Conservation (phyloP, 1,139 yeast genomes). For the Tardiomyces digboiensis region DNA sequence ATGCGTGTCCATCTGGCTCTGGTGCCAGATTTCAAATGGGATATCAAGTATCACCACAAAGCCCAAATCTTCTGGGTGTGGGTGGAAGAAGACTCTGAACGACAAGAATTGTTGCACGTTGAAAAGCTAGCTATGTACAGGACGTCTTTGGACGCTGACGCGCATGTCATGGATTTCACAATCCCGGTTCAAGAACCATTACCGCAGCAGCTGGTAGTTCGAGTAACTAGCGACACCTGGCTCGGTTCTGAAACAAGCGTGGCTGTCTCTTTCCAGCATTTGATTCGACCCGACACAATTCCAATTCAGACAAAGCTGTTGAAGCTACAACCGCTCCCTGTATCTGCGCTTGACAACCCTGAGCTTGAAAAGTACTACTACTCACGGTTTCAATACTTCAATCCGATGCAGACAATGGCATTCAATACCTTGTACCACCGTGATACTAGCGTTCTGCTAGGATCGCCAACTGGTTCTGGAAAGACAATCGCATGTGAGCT, state of each 20-base stretch:
- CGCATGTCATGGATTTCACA: constrained; percentile 83
- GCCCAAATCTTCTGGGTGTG: constrained; percentile 89
- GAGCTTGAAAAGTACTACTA: constrained; percentile 60
- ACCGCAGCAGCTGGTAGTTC: constrained; percentile 78
- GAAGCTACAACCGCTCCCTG: constrained; percentile 78
- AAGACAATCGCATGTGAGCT: constrained; percentile 95
- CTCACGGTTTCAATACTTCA: constrained; percentile 69
- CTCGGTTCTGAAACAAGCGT: constrained; percentile 74
- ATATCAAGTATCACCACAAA: constrained; percentile 66
- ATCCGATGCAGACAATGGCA: constrained; percentile 98
- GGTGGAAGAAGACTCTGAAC: constrained; percentile 74
- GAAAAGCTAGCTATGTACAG: constrained; percentile 64
- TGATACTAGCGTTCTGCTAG: constrained; percentile 76
- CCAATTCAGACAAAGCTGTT: constrained; percentile 75
- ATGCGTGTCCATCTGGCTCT: constrained; percentile 68
- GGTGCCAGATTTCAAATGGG: constrained; percentile 81
- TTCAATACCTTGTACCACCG: constrained; percentile 83
- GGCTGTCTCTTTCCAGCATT: constrained; percentile 81
- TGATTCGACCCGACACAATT: constrained; percentile 82
- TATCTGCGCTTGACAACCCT: constrained; percentile 64
- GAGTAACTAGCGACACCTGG: constrained; percentile 82
- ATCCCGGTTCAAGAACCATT: constrained; percentile 83
- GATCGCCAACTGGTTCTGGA: constrained; percentile 99
- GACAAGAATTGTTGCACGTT: constrained; percentile 62
- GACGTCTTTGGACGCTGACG: constrained; percentile 16